phyloP scores from a whole-genome alignment of 2,329 filamentous ascomycete species.

The Huntiella abstrusa region DNA sequence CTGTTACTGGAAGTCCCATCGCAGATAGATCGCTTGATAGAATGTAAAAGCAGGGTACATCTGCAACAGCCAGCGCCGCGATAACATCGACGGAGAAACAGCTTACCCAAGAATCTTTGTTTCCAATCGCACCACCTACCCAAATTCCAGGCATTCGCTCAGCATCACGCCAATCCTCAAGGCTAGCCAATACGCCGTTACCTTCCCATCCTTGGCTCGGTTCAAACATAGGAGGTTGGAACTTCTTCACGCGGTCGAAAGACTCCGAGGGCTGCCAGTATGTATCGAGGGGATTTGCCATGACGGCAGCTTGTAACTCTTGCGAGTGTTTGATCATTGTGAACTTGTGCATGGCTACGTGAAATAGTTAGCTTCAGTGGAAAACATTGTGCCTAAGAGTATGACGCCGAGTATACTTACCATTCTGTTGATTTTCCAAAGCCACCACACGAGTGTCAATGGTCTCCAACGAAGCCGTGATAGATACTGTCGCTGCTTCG shows the following conservation, averaged over 20 bases:
- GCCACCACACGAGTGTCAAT: constrained; percentile 5
- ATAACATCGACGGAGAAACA: constrained; percentile 9
- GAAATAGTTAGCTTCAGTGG: background rate
- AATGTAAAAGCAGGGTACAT: constrained; percentile 7
- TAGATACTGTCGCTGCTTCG: constrained; percentile 25
- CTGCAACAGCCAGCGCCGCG: constrained; percentile 3
- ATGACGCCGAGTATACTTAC: background rate
- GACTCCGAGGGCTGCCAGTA: constrained; percentile 15
- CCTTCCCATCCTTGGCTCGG: constrained; percentile 8
- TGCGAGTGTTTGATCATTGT: constrained; percentile 4
- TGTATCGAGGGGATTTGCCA: constrained; percentile 14
- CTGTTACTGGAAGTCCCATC: constrained; percentile 4
- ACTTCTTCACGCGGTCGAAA: background rate
- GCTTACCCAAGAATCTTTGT: constrained; percentile 6
- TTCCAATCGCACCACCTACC: constrained; percentile 6
- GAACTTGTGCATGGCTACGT: constrained; percentile 10
- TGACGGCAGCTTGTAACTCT: constrained; percentile 1
- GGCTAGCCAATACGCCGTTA: constrained; percentile 7
- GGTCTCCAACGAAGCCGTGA: constrained; percentile 7
- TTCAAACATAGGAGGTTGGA: background rate
- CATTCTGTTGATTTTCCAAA: constrained; percentile 1
- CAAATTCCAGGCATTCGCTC: constrained; percentile 5
- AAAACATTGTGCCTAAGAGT: background rate
- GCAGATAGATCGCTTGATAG: constrained; percentile 5
- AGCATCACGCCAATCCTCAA: constrained; percentile 6